Base-by-base conservation (phyloP, 805 yeast genomes). In the Danielozyma ontarioensis region DNA sequence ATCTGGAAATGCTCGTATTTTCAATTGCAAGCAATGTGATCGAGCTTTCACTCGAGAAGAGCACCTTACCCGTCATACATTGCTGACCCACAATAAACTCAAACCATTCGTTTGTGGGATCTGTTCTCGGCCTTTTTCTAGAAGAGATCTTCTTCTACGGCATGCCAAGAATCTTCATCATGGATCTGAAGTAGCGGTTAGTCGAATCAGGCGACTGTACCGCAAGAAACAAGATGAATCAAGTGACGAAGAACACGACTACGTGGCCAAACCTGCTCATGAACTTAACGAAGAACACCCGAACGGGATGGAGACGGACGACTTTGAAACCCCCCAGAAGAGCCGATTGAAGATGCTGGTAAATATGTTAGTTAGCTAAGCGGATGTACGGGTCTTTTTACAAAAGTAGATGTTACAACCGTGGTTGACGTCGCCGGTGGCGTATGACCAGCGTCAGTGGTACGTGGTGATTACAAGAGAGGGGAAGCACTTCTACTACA, bases 41-140 rank as follows among this genome's bases (percentile, higher is more conserved):
- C 53, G 70, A 16, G 72, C 72, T 3, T 66, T 66, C 45, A 66
- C 71, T n/a, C 47, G 72, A 36, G 71, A 66, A 38, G 72, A 66
- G 42, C 72, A 66, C 37, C 47, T 66, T 25, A 62, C 68, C 17
- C 48, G 72, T 29, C 72, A 66, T 39, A 53, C 65, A 12, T 46
- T 62, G 22, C 59, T 61, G 37, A 66, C 72, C 7, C 72, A 66
- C 39, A 66, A 66, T 46, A 66, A 66, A 34, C 50, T 64, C 34
- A 65, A 64, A 41, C 72, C 72, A 3, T 66, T 62, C 39, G 49
- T 59, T 4, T 66, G 72, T 37, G 71, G 71, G 5, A 57, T 66
- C n/a, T 66, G 72, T 43, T 39, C 50, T 23, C 51, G 72, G 31
- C 68, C 72, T 5, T 66, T 66, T 34, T 55, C 64, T 4, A 53